Percentiles rank a stretch among this genome's conserved stretches.
These are phyloP conservation scores for Tolypocladium guangdongense DNA, from an alignment of 2,329 filamentous ascomycete species.

Conservation along the genomic window DNA sequence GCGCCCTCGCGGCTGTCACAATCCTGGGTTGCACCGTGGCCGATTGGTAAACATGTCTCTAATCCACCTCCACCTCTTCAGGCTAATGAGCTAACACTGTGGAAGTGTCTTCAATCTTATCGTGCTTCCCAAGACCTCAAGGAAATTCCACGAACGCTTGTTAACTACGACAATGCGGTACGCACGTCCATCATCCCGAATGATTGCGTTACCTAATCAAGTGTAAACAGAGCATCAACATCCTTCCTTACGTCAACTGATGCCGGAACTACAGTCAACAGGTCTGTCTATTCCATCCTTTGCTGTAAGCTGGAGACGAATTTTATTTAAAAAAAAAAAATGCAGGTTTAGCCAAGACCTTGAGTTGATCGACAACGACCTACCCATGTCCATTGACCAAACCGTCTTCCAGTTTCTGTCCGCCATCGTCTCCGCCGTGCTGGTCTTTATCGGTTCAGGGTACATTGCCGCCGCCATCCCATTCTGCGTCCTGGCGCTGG, in stretches of 20 bases:
- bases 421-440: constrained; percentile 15
- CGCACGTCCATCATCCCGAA: not conserved
- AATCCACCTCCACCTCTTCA: not conserved
- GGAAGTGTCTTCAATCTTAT: constrained; percentile 10
- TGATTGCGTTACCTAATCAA: constrained; percentile 3
- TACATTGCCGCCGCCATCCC: constrained; percentile 37
- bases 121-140: constrained; percentile 16
- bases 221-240: constrained; percentile 10
- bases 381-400: constrained; percentile 19
- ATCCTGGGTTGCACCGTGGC: constrained; percentile 7
- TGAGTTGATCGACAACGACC: constrained; percentile 23
- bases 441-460: constrained; percentile 34
- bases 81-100: not conserved
- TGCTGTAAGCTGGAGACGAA: no score
- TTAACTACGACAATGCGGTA: constrained; percentile 19
- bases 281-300: not conserved
- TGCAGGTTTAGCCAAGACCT: constrained; percentile 29
- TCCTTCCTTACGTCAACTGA: constrained; percentile 24
- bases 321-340: no score
- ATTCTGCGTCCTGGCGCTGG: constrained; percentile 12
- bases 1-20: constrained; percentile 5
- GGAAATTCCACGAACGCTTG: constrained; percentile 9
- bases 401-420: constrained; percentile 10
- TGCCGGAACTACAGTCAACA: constrained; percentile 22
- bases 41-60: constrained; percentile 4